phyloP scores from a whole-genome alignment of 176 grass and related monocot genomes.

The Phragmites australis region DNA sequence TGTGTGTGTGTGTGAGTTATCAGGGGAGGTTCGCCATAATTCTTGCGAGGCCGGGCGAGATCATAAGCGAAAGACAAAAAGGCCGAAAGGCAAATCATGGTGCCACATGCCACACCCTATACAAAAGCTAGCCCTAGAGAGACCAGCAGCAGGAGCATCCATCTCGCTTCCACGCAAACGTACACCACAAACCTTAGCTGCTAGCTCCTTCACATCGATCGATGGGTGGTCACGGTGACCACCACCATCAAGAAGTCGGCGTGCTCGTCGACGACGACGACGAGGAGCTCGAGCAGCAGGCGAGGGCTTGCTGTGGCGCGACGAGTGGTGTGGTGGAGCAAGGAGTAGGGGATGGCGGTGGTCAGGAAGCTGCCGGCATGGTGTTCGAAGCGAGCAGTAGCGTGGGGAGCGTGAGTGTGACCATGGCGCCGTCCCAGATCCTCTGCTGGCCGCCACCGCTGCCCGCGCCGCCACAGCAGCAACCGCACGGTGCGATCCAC shows the following conservation, averaged over 20 bases:
- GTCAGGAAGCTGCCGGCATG: slow-evolving; percentile 44
- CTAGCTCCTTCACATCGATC: background rate
- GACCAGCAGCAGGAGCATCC: slow-evolving; percentile 45
- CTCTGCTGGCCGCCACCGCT: slow-evolving; percentile 33
- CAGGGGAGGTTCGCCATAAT: slow-evolving; percentile 55
- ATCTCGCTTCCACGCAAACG: slow-evolving; percentile 37
- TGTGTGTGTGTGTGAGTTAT: slow-evolving; percentile 17
- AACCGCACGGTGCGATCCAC: slow-evolving; percentile 14
- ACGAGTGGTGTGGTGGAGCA: slow-evolving; percentile 51
- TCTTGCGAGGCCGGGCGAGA: slow-evolving; percentile 63
- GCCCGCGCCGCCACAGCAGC: slow-evolving; percentile 25
- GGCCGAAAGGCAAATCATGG: slow-evolving; percentile 71
- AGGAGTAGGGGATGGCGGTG: background rate
- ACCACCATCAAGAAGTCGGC: slow-evolving; percentile 38
- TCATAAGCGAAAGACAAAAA: slow-evolving; percentile 84
- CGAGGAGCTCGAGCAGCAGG: slow-evolving; percentile 50
- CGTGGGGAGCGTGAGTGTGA: slow-evolving; percentile 58
- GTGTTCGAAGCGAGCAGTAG: slow-evolving; percentile 55
- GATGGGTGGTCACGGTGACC: slow-evolving; percentile 46
- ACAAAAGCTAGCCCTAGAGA: slow-evolving; percentile 66
- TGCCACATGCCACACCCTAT: slow-evolving; percentile 69
- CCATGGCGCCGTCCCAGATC: slow-evolving; percentile 53
- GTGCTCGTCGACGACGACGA: slow-evolving; percentile 46
- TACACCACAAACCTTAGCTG: background rate
- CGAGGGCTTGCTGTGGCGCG: slow-evolving; percentile 23